Conservation (phyloP, 106 monocot genomes). For the Dendrobium catenatum region DNA sequence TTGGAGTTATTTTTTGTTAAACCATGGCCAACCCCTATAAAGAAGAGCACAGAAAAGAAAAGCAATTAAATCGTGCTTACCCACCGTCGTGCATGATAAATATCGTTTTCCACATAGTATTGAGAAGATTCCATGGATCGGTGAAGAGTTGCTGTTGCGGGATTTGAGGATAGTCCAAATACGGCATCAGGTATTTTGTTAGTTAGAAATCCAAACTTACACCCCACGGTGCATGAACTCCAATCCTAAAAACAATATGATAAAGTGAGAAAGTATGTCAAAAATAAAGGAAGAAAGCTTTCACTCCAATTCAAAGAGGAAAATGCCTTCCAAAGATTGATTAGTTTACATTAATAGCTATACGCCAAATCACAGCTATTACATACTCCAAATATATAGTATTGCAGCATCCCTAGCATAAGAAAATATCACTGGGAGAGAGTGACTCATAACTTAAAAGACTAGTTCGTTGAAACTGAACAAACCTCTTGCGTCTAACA, state of each 20-base stretch:
- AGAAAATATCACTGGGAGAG: too few species aligned
- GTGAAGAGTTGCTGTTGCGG: constrained; percentile 31
- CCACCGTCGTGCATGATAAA: constrained; percentile 81
- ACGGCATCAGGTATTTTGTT: constrained; percentile 50
- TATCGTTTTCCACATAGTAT: constrained; percentile 66
- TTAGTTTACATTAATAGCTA: too few species aligned
- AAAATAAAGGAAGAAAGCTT: neutral
- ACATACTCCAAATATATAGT: too few species aligned
- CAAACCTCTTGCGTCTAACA: neutral
- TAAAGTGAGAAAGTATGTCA: neutral
- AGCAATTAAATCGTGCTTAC: constrained; percentile 40
- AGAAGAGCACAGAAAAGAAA: neutral
- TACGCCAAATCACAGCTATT: too few species aligned
- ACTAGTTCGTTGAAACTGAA: too few species aligned
- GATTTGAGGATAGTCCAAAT: constrained; percentile 35
- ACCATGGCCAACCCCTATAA: neutral
- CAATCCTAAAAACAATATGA: constrained; percentile 38
- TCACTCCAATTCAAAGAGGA: neutral
- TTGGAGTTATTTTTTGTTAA: neutral
- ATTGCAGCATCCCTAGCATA: too few species aligned
- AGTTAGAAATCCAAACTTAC: constrained; percentile 49
- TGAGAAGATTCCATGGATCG: constrained; percentile 94
- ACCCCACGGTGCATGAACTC: constrained; percentile 76
- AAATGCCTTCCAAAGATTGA: neutral
- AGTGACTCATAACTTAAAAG: too few species aligned